Percentiles rank a stretch among this genome's conserved stretches.
phyloP scores from a whole-genome alignment of 768 basidiomycete species.

The Lactarius indigo region DNA sequence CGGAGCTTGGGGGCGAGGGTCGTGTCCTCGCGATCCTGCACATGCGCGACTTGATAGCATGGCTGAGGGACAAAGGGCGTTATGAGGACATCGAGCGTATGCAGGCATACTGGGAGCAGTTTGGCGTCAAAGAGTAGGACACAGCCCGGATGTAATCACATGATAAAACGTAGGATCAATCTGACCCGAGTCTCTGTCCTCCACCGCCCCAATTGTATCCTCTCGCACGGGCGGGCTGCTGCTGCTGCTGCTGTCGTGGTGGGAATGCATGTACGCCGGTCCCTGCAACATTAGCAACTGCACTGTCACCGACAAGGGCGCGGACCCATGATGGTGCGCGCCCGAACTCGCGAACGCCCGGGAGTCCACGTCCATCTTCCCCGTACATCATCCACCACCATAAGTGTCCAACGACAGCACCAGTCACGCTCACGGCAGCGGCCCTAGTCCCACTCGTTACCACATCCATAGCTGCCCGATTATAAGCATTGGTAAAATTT shows the following conservation, averaged over 20 bases:
- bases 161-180: constrained; percentile 7
- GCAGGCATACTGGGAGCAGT: constrained; percentile 72
- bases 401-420: constrained; percentile 71
- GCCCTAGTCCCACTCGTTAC: constrained; percentile 55
- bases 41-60: constrained; percentile 81
- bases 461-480: constrained; percentile 49
- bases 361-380: constrained; percentile 58
- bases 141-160: not conserved
- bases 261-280: constrained; percentile 57
- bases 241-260: constrained; percentile 39
- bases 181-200: constrained; percentile 47
- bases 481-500: not conserved
- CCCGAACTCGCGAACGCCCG: constrained; percentile 46
- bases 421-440: constrained; percentile 57
- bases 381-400: constrained; percentile 75
- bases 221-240: constrained; percentile 25
- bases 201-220: constrained; percentile 50
- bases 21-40: constrained; percentile 75
- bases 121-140: constrained; percentile 52
- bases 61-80: constrained; percentile 70
- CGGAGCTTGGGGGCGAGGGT: constrained; percentile 62
- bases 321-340: constrained; percentile 21
- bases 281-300: constrained; percentile 34
- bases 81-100: constrained; percentile 63
- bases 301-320: constrained; percentile 30